A percentile compares a stretch with the other conserved stretches of the same genome.
phyloP scores from a whole-genome alignment of 192 early-diverging fungal species.

The Chytriomyces sp. region DNA sequence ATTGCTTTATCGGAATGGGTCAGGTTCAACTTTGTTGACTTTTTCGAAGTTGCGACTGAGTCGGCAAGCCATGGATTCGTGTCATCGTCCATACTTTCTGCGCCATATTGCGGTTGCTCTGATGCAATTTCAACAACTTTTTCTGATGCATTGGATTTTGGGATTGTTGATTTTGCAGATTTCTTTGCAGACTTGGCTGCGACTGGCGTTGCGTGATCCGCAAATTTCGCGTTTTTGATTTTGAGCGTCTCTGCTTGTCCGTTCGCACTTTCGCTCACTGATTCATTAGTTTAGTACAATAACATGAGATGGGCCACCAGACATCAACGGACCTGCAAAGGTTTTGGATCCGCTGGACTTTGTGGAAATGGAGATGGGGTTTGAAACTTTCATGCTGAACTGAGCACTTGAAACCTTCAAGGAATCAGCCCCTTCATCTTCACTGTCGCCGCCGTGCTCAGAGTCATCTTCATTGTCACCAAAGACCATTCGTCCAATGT shows the following conservation, averaged over 20 bases:
- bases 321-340: not conserved
- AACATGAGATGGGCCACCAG: not conserved
- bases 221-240: constrained; percentile 11
- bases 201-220: not conserved
- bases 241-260: not conserved
- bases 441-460: not conserved
- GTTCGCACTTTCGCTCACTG: not conserved
- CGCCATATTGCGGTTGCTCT: not conserved
- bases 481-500: constrained; percentile 70
- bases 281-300: not conserved
- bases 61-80: constrained; percentile 80
- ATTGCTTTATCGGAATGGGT: constrained; percentile 67
- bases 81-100: constrained; percentile 39
- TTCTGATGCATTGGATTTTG: too few species aligned
- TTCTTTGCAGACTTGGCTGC: not conserved
- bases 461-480: constrained; percentile 41
- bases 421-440: not conserved
- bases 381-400: constrained; percentile 19
- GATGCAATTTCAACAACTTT: too few species aligned
- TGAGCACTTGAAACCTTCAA: constrained; percentile 8
- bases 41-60: constrained; percentile 53
- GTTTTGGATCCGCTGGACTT: not conserved
- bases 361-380: constrained; percentile 1
- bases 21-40: constrained; percentile 59
- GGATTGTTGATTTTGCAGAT: not conserved